A percentile compares a stretch with the other conserved stretches of the same genome.
Evolutionary conservation across 2,329 filamentous ascomycete species (phyloP).

Genomic region (Aspergillus transmontanensis): DNA sequence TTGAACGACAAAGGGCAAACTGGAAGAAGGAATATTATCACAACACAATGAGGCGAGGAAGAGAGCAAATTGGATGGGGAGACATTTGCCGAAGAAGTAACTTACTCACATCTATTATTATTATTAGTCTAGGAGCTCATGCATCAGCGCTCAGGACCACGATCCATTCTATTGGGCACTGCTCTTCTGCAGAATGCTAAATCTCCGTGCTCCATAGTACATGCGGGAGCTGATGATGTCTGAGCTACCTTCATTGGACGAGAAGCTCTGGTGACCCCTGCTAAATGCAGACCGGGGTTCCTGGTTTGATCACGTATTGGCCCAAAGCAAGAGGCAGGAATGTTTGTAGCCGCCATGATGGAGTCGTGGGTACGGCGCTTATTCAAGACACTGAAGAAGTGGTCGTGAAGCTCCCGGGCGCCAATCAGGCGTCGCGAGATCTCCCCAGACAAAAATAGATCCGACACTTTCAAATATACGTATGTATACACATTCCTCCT

Average conservation of each 20-base stretch:
- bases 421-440: conserved; percentile 11
- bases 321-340: conserved; percentile 5
- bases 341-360: conserved; percentile 21
- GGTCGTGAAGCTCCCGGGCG: not conserved
- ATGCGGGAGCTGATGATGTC: conserved; percentile 2
- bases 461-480: not conserved
- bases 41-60: not conserved
- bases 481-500: not conserved
- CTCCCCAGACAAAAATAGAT: conserved; percentile 10
- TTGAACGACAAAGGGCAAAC: not conserved
- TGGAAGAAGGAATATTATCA: not conserved
- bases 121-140: conserved; percentile 10
- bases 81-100: conserved; percentile 1
- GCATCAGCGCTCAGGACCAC: conserved; percentile 5
- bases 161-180: conserved; percentile 1
- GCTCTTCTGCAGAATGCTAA: conserved; percentile 17
- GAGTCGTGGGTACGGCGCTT: conserved; percentile 10
- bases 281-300: conserved; percentile 9
- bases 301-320: conserved; percentile 18
- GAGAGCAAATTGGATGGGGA: conserved; percentile 1
- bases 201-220: conserved; percentile 15
- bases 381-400: conserved; percentile 13
- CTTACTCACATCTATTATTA: not conserved
- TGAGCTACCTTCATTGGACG: conserved; percentile 15
- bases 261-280: conserved; percentile 10